Percentiles rank a stretch among this genome's conserved stretches.
Evolutionary conservation across 163 green algal species (phyloP).

Genomic region (Prototheca cutis): DNA sequence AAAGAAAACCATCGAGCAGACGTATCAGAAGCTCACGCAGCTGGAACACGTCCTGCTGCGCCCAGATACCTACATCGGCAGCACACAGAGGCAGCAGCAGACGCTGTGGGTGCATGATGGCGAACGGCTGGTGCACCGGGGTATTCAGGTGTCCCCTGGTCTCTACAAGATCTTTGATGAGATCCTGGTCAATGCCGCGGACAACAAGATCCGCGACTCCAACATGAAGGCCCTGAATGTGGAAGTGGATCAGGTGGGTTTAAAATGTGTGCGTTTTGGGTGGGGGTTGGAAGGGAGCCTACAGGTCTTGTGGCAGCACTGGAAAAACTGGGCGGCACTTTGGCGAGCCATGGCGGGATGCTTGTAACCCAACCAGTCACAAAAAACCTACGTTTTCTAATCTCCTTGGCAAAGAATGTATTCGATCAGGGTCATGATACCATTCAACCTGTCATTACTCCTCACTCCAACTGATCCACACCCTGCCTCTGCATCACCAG

Average conservation of each 20-base stretch:
- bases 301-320: too few relatives aligned
- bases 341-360: too few relatives aligned
- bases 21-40: slow-evolving; percentile 96
- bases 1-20: slow-evolving; percentile 75
- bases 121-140: slow-evolving; percentile 52
- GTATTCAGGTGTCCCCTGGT: slow-evolving; percentile 73
- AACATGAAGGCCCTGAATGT: slow-evolving; percentile 89
- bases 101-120: slow-evolving; percentile 87
- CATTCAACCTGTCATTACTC: too few relatives aligned
- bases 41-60: slow-evolving; percentile 97
- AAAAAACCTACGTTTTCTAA: too few relatives aligned
- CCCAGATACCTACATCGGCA: slow-evolving; percentile 97
- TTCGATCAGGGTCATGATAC: too few relatives aligned
- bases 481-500: slow-evolving; percentile 6
- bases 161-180: slow-evolving; percentile 99
- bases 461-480: too few relatives aligned
- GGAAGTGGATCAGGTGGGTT: slow-evolving; percentile 68
- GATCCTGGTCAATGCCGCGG: slow-evolving; percentile 97
- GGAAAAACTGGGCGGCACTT: too few relatives aligned
- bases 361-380: too few relatives aligned
- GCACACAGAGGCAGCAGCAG: slow-evolving; percentile 40
- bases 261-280: too few relatives aligned
- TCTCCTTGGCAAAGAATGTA: too few relatives aligned
- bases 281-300: too few relatives aligned
- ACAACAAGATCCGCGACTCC: slow-evolving; percentile 85